phyloP scores from a whole-genome alignment of 148 eudicot species.

The Camellia sinensis region DNA sequence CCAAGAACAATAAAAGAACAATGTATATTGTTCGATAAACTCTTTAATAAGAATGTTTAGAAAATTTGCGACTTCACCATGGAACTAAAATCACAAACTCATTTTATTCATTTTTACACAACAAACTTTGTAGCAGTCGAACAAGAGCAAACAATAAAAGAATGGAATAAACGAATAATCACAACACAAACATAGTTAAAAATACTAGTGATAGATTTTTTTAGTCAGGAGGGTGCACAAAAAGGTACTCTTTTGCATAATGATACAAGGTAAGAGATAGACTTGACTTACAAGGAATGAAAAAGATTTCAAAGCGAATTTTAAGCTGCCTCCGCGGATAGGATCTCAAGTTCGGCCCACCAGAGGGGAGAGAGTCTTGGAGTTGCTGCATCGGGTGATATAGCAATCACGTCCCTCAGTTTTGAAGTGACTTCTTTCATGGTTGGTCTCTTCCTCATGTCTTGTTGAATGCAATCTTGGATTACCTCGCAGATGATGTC shows the following conservation, averaged over 20 bases:
- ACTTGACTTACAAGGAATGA: conserved; percentile 1
- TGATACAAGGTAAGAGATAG: neutral
- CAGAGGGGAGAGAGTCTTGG: conserved; percentile 92
- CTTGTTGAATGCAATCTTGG: conserved; percentile 50
- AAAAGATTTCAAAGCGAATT: neutral
- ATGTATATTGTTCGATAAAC: neutral
- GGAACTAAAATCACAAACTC: neutral
- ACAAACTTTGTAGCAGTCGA: neutral
- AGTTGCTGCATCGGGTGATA: conserved; percentile 68
- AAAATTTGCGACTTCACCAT: neutral
- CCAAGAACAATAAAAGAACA: neutral
- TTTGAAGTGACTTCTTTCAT: conserved; percentile 44
- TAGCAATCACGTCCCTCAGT: conserved; percentile 45
- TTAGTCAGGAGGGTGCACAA: neutral
- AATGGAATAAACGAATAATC: conserved; percentile 15
- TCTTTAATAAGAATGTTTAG: neutral
- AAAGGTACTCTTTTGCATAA: neutral
- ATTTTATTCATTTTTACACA: neutral
- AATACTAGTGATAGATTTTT: neutral
- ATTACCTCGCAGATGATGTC: conserved; percentile 62
- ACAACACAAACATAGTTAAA: neutral
- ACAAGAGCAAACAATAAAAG: conserved; percentile 4
- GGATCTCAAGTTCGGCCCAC: conserved; percentile 97
- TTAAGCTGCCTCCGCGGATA: conserved; percentile 71
- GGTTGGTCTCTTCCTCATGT: conserved; percentile 50